Evolutionary conservation across 768 basidiomycete genomes (phyloP), one percentile per base, ranked within the genome.

Genomic region (Mycena polygramma): DNA sequence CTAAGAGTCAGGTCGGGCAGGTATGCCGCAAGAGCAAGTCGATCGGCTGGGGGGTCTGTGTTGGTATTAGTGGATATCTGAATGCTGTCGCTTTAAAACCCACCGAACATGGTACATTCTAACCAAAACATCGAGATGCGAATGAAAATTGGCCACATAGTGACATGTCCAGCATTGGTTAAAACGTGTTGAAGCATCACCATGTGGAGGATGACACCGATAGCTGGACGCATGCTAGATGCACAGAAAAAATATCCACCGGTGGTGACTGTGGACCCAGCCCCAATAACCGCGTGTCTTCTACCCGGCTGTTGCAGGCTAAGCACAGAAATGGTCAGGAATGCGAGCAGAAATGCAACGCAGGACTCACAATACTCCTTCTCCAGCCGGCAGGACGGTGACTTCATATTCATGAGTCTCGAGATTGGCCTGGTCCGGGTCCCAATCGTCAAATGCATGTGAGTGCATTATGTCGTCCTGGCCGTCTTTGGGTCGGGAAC

Each of bases 181-280:
- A 67, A 41, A 36, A 67, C 22, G 41, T 67, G 57, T 17, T 57
- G 41, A 2, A 59, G 13, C 49, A 67, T 59, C 4, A 57, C 46
- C 49, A 67, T 52, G 19, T 60, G 66, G 7, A 67, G 7, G 2
- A 30, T 22, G 1, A 67, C 24, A 22, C 35, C 36, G 37, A 59
- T 51, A 2, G 66, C 36, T 1, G 39, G 19, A 19, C 58, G 43
- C 4, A 67, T 59, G 4, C 37, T 30, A 2, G 49, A 43, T 2
- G 58, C 66, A 35, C 49, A 60, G 24, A 60, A 48, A 17, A 67
- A 67, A 24, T 67, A 49, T 13, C 57, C 58, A 6, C 66, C 66
- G 0, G 19, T n/a, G 5, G 58, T 53, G 24, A 24, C 43, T 6
- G 66, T 60, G 8, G 54, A 48, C 5, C 37, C 30, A 8, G 54